A percentile compares a stretch with the other conserved stretches of the same genome.
These are phyloP conservation scores for Parsonsia alboflavescens DNA, from an alignment of 257 asterid genomes.

Conservation along the genomic window DNA sequence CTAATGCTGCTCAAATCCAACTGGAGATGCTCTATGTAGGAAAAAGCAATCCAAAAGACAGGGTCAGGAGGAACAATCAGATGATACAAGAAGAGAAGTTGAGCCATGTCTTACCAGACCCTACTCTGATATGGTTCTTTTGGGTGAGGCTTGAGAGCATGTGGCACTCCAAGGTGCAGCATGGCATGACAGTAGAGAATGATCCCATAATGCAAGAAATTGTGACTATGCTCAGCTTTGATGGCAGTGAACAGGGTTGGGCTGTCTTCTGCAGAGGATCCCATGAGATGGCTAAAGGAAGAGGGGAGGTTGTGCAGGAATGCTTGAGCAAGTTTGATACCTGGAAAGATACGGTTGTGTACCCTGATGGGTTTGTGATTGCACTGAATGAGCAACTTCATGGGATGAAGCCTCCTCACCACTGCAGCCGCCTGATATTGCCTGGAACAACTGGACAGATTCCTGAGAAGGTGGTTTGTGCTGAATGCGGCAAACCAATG, in stretches of 20 bases:
- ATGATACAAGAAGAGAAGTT: constrained; percentile 45
- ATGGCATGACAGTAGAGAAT: constrained; percentile 43
- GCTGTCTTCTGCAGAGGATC: constrained; percentile 65
- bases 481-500: constrained; percentile 72
- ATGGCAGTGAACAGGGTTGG: constrained; percentile 77
- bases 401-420: constrained; percentile 54
- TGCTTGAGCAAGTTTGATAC: constrained; percentile 29
- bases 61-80: constrained; percentile 55
- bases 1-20: constrained; percentile 36
- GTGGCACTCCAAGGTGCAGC: constrained; percentile 86
- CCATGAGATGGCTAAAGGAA: constrained; percentile 47
- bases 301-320: constrained; percentile 38
- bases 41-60: constrained; percentile 60
- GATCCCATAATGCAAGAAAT: constrained; percentile 69
- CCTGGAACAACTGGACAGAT: constrained; percentile 56
- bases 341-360: constrained; percentile 48
- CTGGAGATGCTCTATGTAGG: constrained; percentile 87
- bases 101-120: constrained; percentile 50
- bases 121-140: constrained; percentile 60
- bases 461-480: constrained; percentile 65
- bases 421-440: constrained; percentile 66
- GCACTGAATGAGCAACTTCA: constrained; percentile 40
- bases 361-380: constrained; percentile 43
- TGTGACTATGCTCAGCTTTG: constrained; percentile 54
- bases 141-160: constrained; percentile 89